Base-by-base conservation (phyloP, 148 eudicot genomes). In the Salicornia ramosissima region DNA sequence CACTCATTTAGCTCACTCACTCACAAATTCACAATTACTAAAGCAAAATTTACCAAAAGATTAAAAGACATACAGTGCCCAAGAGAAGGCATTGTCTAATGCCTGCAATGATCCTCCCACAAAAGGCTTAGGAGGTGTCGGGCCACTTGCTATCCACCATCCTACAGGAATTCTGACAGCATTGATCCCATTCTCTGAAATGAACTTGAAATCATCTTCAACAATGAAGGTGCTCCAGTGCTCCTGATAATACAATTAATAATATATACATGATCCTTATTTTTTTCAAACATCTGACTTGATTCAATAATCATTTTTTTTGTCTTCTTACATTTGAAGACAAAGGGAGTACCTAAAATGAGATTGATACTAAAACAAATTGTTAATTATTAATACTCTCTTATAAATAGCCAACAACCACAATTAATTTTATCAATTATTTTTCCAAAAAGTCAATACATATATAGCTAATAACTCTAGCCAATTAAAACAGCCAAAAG, bases 81-180 rank as follows among this genome's bases (percentile, higher is more conserved):
- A 88, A 34, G 36, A 13, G 79, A 88, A 88, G 63, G 94, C 94
- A 22, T 81, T 80, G 69, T 88, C 94, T 34, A 88, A 68, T 46
- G 83, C 84, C 53, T 64, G 30, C 72, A 86, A 80, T 16, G 90
- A 84, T 30, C 94, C 94, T 18, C 83, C 86, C 15, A 86, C 85
- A 51, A 77, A 86, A 47, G 90, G 95, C 49, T 55, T 62, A 14
- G 88, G 90, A 5, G 88, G 94, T 22, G 63, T 74, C 10, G 86
- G 87, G 16, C 76, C 86, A 45, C 78, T 73, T 10, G 79, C 85
- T 31, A 81, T 88, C 94, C 94, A 88, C 94, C 94, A 88, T 45
- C 90, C 94, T 12, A 88, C 86, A 0, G 94, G 94, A 68, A 88
- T 84, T 47, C 89, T 83, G 24, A 85, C 90, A 1, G 86, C 87